Conservation (phyloP, 2,329 filamentous ascomycete species). For the Colletotrichum sp. region DNA sequence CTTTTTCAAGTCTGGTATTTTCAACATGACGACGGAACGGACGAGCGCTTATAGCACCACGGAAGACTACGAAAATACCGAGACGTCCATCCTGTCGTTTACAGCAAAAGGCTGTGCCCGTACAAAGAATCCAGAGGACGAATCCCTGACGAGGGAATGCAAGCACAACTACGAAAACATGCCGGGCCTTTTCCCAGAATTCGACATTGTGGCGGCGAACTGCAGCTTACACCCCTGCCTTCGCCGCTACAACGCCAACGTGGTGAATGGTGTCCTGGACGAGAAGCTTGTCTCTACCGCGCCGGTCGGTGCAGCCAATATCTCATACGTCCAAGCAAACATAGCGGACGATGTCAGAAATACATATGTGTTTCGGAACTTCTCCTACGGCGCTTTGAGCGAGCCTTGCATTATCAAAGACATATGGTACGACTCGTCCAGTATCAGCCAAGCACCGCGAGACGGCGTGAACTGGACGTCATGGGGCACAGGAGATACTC, state of each 20-base stretch:
- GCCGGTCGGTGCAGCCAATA: neutral
- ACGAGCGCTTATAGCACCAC: neutral
- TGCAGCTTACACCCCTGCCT: neutral
- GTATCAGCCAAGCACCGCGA: neutral
- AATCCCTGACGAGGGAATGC: neutral
- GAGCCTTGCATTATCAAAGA: neutral
- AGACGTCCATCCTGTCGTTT: neutral
- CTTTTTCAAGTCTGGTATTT: neutral
- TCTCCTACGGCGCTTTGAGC: neutral
- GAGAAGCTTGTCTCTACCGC: neutral
- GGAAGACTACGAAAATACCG: neutral
- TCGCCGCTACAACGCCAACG: neutral
- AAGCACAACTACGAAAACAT: neutral
- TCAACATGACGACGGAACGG: neutral
- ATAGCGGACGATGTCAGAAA: neutral
- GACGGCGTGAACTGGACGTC: neutral
- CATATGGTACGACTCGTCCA: neutral
- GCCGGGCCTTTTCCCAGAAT: neutral
- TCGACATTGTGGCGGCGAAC: neutral
- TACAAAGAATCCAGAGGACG: neutral
- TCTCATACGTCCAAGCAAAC: neutral
- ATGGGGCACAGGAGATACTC: neutral
- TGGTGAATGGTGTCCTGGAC: neutral
- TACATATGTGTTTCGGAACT: neutral
- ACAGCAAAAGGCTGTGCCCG: neutral